Evolutionary conservation across 2,329 filamentous ascomycete genomes (phyloP).

Genomic region (Diaporthe aspalathi): DNA sequence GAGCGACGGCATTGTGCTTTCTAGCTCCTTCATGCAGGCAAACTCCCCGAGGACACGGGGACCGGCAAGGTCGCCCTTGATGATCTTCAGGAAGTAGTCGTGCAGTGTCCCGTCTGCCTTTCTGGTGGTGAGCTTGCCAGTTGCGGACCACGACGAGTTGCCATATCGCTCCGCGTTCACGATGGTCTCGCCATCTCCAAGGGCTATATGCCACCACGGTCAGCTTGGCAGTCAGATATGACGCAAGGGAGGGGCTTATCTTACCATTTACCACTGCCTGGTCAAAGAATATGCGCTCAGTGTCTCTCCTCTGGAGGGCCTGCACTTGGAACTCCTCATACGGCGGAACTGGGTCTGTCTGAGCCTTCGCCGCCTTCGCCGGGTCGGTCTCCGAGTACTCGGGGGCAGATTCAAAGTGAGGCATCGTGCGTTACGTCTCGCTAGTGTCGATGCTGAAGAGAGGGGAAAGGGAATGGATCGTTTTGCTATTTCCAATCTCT

Average conservation of each 20-base stretch:
- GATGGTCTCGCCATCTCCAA: slow-evolving; percentile 35
- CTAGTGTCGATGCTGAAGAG: neutral
- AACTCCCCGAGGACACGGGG: slow-evolving; percentile 43
- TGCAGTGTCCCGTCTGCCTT: slow-evolving; percentile 40
- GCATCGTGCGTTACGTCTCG: slow-evolving; percentile 2
- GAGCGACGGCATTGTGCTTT: slow-evolving; percentile 44
- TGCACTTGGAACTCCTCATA: neutral
- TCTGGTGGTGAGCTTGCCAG: slow-evolving; percentile 43
- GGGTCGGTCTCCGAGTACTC: neutral
- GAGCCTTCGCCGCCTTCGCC: neutral
- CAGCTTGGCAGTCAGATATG: neutral
- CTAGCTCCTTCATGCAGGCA: slow-evolving; percentile 46
- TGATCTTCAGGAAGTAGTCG: slow-evolving; percentile 45
- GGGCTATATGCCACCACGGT: neutral
- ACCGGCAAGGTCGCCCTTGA: slow-evolving; percentile 21
- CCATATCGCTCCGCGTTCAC: slow-evolving; percentile 44
- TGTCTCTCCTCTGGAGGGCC: slow-evolving; percentile 21
- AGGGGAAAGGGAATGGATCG: neutral
- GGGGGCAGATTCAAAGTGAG: slow-evolving; percentile 9
- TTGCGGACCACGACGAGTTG: slow-evolving; percentile 46
- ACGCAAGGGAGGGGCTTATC: neutral
- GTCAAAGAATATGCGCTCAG: slow-evolving; percentile 27
- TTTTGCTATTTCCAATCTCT: slow-evolving; percentile 12
- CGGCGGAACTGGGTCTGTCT: neutral
- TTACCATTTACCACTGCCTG: slow-evolving; percentile 17